phyloP scores from a whole-genome alignment of 1,139 yeast species.

The Taphrina pruni region DNA sequence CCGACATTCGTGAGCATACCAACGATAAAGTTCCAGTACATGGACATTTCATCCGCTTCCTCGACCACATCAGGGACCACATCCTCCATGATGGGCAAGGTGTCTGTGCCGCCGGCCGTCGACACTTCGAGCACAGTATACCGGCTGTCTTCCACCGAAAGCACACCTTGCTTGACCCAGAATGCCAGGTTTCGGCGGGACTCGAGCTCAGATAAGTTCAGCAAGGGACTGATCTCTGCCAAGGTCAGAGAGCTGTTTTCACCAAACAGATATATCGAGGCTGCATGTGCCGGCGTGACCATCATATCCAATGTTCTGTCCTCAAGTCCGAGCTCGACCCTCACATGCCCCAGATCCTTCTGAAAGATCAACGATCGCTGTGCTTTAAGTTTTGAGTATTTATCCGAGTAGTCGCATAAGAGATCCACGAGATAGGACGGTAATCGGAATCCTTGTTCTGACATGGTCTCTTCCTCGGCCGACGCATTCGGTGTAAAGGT shows the following conservation, averaged over 20 bases:
- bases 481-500: constrained; percentile 43
- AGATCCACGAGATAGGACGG: constrained; percentile 56
- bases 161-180: constrained; percentile 50
- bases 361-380: constrained; percentile 67
- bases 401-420: constrained; percentile 56
- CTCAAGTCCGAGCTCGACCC: constrained; percentile 62
- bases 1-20: constrained; percentile 66
- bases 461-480: constrained; percentile 62
- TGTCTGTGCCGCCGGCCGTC: constrained; percentile 24
- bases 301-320: constrained; percentile 56
- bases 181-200: constrained; percentile 49
- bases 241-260: constrained; percentile 48
- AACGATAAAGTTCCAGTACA: constrained; percentile 56
- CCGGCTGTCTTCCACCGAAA: constrained; percentile 46
- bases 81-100: constrained; percentile 43
- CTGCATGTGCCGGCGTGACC: constrained; percentile 75
- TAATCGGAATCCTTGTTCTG: constrained; percentile 56
- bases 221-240: constrained; percentile 4
- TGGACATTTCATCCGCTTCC: constrained; percentile 53
- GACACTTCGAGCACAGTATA: constrained; percentile 49
- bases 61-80: constrained; percentile 48
- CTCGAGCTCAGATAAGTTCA: constrained; percentile 31
- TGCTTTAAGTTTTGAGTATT: constrained; percentile 57
- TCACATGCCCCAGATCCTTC: constrained; percentile 68
- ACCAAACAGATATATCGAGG: constrained; percentile 64